Percentiles rank a stretch among this genome's conserved stretches.
Evolutionary conservation across 1,284 basidiomycete species (phyloP).

Genomic region (Puccinia hordei): DNA sequence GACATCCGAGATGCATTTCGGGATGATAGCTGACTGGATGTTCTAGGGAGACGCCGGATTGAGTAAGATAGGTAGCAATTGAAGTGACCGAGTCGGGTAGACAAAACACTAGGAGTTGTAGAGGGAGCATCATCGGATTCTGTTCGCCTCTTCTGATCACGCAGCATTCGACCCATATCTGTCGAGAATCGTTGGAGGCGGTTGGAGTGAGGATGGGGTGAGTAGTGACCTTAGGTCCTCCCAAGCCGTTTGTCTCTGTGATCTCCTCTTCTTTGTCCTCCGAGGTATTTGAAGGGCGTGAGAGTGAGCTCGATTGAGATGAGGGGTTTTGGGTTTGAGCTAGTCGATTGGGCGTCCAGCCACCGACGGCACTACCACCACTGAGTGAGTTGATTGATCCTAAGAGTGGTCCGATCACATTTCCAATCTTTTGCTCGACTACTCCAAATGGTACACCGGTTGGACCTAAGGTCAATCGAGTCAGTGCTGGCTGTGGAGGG

Average conservation of each 20-base stretch:
- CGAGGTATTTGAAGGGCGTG: constrained; percentile 61
- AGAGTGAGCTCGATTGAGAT: not conserved
- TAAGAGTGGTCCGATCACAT: constrained; percentile 67
- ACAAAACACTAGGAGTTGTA: constrained; percentile 86
- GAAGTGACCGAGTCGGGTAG: constrained; percentile 83
- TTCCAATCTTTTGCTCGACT: constrained; percentile 78
- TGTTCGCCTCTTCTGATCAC: constrained; percentile 55
- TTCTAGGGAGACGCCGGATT: constrained; percentile 72
- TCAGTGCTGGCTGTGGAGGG: not conserved
- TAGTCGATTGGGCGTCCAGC: constrained; percentile 25
- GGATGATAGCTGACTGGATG: constrained; percentile 69
- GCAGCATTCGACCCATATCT: constrained; percentile 46
- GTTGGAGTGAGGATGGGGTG: not conserved
- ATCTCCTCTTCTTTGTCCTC: constrained; percentile 61
- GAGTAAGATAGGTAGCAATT: constrained; percentile 74
- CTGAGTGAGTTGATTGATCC: constrained; percentile 39
- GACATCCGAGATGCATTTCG: constrained; percentile 68
- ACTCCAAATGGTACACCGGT: constrained; percentile 74
- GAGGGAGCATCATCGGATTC: constrained; percentile 74
- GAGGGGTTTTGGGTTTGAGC: not conserved
- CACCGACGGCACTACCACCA: constrained; percentile 40
- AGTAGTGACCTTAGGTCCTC: constrained; percentile 67
- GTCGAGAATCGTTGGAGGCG: not conserved
- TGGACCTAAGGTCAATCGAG: not conserved
- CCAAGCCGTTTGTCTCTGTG: constrained; percentile 72